A percentile compares a stretch with the other conserved stretches of the same genome.
Evolutionary conservation across 129 eudicot species (phyloP).

Genomic region (Helianthus tuberosus): DNA sequence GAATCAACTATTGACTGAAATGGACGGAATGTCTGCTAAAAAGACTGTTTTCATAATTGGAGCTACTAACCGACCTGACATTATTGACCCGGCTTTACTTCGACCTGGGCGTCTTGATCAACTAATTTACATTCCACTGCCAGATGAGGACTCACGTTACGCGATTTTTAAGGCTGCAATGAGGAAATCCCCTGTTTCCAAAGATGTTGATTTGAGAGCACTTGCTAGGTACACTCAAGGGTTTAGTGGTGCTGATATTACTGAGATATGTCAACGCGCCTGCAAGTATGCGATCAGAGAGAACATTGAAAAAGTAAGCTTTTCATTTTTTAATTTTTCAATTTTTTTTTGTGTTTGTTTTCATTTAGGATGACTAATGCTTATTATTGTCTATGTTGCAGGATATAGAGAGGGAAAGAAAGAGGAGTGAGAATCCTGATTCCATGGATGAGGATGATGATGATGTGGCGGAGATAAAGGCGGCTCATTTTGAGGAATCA

Average conservation of each 20-base stretch:
- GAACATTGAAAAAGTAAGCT: constrained; percentile 32
- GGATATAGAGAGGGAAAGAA: constrained; percentile 54
- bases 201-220: constrained; percentile 35
- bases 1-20: constrained; percentile 28
- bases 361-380: not conserved
- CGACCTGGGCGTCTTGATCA: constrained; percentile 30
- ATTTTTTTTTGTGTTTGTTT: not conserved
- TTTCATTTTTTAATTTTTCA: not conserved
- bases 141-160: constrained; percentile 29
- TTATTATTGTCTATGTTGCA: not conserved
- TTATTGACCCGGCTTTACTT: constrained; percentile 17
- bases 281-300: constrained; percentile 45
- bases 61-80: constrained; percentile 16
- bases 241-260: constrained; percentile 33
- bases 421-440: constrained; percentile 48
- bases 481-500: constrained; percentile 60
- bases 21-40: constrained; percentile 13
- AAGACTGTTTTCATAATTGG: constrained; percentile 13
- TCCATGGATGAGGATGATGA: constrained; percentile 59
- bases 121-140: constrained; percentile 34
- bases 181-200: constrained; percentile 35
- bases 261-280: constrained; percentile 32
- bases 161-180: constrained; percentile 33
- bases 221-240: constrained; percentile 41
- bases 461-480: constrained; percentile 53